A percentile compares a stretch with the other conserved stretches of the same genome.
Conservation (phyloP, 495 filamentous ascomycete species). For the Platismatia glauca region DNA sequence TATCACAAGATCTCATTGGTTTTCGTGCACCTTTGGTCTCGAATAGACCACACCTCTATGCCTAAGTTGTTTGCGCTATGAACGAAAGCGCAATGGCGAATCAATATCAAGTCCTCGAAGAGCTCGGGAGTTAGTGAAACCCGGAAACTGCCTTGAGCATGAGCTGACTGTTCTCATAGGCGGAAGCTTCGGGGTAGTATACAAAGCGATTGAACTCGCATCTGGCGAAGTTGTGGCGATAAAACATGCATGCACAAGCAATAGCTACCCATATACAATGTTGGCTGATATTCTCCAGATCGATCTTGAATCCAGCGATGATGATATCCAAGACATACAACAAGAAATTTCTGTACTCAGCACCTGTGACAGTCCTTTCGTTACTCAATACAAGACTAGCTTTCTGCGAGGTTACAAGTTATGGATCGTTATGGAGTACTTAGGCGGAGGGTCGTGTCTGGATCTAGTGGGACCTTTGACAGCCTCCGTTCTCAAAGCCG, state of each 20-base stretch:
- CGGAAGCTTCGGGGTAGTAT: slow-evolving; percentile 92
- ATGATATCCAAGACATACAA: slow-evolving; percentile 96
- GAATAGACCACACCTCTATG: neutral
- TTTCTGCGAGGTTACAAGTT: slow-evolving; percentile 90
- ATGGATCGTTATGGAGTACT: slow-evolving; percentile 99
- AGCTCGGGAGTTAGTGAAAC: slow-evolving; percentile 69
- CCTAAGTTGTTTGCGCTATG: slow-evolving; percentile 17
- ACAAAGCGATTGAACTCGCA: slow-evolving; percentile 81
- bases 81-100: slow-evolving; percentile 62
- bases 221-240: slow-evolving; percentile 88
- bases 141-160: slow-evolving; percentile 15
- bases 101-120: slow-evolving; percentile 84
- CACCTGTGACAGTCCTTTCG: slow-evolving; percentile 84
- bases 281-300: slow-evolving; percentile 48
- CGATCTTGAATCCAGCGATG: slow-evolving; percentile 94
- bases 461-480: slow-evolving; percentile 56
- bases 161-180: slow-evolving; percentile 40
- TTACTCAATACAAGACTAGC: slow-evolving; percentile 93
- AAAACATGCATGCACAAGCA: slow-evolving; percentile 60
- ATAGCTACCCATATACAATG: slow-evolving; percentile 2
- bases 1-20: neutral
- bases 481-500: slow-evolving; percentile 14
- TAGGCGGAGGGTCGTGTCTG: slow-evolving; percentile 86
- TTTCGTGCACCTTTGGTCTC: neutral
- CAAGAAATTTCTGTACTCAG: slow-evolving; percentile 94